Evolutionary conservation across 2,329 filamentous ascomycete species (phyloP), one percentile per base, ranked within the genome.

Genomic region (Trematosphaeria pertusa): DNA sequence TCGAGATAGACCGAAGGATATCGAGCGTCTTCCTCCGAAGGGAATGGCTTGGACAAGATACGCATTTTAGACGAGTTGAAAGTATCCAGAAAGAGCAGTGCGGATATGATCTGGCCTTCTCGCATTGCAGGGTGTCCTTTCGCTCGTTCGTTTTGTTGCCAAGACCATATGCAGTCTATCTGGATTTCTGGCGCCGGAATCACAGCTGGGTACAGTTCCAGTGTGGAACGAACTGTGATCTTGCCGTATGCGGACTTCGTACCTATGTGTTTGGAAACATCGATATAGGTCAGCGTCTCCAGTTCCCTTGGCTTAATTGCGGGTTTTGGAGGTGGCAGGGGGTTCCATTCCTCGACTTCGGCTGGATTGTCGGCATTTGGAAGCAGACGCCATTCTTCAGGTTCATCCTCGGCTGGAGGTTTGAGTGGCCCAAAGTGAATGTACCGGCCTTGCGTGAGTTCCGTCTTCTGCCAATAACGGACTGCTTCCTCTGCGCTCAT

Each of bases 1-100:
- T 72, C 68, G 7, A 74, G 64, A 37, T 64, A 69, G 0, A 72
- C 11, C 10, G 61, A 37, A 5, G 72, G 68, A 40, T 66, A 74
- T n/a, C 71, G 59, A 4, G 37, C 32, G 20, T 62, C 54, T 1
- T 50, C 37, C 5, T 30, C 2, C 2, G 59, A 56, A 10, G 54
- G 53, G 28, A 70, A 74, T 0, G 66, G 61, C 3, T 41, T 41
- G 1, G 52, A 31, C 1, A 74, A 37, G 1, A 73, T 40, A 14
- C 61, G 51, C 6, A 52, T 15, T 3, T 38, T 28, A 1, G 56
- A 40, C 2, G 51, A 46, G 7, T 60, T 58, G 7, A 50, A 51
- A 3, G 56, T 52, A 38, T 70, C 65, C 2, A 73, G 47, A 43
- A 65, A 65, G 5, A 73, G 48, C 11, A 74, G 31, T 1, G 62